Evolutionary conservation across 2,329 filamentous ascomycete species (phyloP).

Genomic region (Corinectria fuckeliana): DNA sequence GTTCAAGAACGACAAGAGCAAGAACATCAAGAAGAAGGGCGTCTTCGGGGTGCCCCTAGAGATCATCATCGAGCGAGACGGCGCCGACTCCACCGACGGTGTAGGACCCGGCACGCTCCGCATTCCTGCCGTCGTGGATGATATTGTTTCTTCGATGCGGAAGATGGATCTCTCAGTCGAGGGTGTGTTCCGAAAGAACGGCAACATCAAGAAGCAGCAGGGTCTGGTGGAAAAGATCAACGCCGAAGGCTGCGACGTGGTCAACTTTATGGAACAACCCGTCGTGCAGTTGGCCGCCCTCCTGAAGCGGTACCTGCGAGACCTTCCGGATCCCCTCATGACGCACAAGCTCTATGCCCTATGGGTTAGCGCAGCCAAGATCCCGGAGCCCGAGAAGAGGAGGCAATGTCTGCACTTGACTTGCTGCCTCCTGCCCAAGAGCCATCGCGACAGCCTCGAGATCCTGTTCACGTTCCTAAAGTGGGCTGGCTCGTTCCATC

Average conservation of each 20-base stretch:
- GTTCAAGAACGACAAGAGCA: slow-evolving; percentile 84
- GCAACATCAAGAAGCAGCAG: slow-evolving; percentile 93
- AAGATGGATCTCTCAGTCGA: slow-evolving; percentile 99
- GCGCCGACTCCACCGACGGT: slow-evolving; percentile 96
- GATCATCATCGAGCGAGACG: slow-evolving; percentile 87
- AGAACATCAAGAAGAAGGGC: slow-evolving; percentile 86
- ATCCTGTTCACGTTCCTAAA: slow-evolving; percentile 96
- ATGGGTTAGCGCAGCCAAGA: slow-evolving; percentile 89
- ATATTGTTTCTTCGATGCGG: slow-evolving; percentile 91
- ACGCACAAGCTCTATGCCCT: slow-evolving; percentile 93
- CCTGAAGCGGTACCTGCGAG: slow-evolving; percentile 92
- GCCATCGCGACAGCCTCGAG: slow-evolving; percentile 91
- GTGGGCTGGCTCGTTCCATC: slow-evolving; percentile 96
- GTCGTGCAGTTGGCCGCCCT: slow-evolving; percentile 94
- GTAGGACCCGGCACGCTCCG: slow-evolving; percentile 90
- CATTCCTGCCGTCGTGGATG: slow-evolving; percentile 93
- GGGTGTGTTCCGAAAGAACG: slow-evolving; percentile 98
- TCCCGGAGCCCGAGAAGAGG: slow-evolving; percentile 80
- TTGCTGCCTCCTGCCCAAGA: slow-evolving; percentile 91
- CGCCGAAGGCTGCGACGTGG: slow-evolving; percentile 79
- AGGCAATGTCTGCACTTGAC: slow-evolving; percentile 87
- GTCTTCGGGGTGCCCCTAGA: slow-evolving; percentile 92
- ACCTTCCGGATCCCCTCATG: slow-evolving; percentile 92
- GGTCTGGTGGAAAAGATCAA: slow-evolving; percentile 89
- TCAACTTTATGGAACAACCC: slow-evolving; percentile 86